Conservation (phyloP, 2,329 filamentous ascomycete genomes). For the Cladorrhinum sp. region DNA sequence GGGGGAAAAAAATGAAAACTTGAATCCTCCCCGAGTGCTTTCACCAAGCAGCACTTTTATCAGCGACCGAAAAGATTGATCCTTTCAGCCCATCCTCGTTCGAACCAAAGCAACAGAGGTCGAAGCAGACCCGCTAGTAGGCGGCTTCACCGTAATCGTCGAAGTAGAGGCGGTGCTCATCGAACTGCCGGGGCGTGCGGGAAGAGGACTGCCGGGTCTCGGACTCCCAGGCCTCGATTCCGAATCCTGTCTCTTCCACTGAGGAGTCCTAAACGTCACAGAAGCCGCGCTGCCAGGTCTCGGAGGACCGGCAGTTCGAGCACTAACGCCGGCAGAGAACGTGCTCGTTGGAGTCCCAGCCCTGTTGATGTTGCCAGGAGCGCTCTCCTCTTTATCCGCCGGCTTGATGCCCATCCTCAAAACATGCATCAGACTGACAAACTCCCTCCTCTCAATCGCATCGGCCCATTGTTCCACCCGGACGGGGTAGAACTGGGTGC, state of each 20-base stretch:
- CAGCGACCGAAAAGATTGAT: too few species aligned
- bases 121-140: background rate
- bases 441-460: constrained; percentile 22
- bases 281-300: background rate
- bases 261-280: background rate
- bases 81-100: background rate
- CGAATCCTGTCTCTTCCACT: background rate
- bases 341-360: background rate
- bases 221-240: background rate
- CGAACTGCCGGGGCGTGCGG: background rate
- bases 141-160: background rate
- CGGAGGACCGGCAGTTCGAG: background rate
- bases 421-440: constrained; percentile 23
- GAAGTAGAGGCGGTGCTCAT: background rate
- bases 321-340: background rate
- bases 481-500: constrained; percentile 23
- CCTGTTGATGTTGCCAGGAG: background rate
- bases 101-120: background rate
- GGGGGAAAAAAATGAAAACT: too few species aligned
- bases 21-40: too few species aligned
- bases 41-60: too few species aligned
- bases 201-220: background rate
- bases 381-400: constrained; percentile 5
- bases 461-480: constrained; percentile 28
- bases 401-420: constrained; percentile 24